phyloP scores from a whole-genome alignment of 306 rosid genomes.

The Benincasa hispida region DNA sequence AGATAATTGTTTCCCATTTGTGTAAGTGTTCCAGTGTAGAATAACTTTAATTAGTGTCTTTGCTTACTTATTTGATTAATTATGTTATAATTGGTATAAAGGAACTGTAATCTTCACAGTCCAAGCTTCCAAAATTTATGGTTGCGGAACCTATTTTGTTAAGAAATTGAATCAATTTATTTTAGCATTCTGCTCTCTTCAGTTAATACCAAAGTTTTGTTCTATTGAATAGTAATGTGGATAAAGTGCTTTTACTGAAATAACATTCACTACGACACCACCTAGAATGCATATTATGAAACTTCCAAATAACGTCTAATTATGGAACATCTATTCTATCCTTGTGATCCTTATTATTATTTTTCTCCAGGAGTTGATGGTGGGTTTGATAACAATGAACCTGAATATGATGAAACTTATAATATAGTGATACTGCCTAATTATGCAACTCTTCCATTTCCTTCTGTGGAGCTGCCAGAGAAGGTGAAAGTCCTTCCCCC shows the following conservation, averaged over 20 bases:
- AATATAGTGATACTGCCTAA: conserved; percentile 62
- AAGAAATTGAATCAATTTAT: neutral
- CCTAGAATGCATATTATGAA: neutral
- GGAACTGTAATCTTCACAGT: neutral
- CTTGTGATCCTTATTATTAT: conserved; percentile 9
- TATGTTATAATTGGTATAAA: neutral
- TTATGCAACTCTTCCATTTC: conserved; percentile 74
- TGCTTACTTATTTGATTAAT: neutral
- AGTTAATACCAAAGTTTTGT: neutral
- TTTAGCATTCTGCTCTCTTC: neutral
- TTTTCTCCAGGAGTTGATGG: conserved; percentile 61
- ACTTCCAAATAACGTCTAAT: neutral
- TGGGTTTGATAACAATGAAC: conserved; percentile 78
- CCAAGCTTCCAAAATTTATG: neutral
- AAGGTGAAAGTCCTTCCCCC: conserved; percentile 39
- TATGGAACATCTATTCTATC: neutral
- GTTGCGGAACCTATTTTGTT: neutral
- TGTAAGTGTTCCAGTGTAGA: neutral
- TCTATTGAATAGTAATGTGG: neutral
- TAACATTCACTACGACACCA: neutral
- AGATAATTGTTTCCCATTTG: neutral
- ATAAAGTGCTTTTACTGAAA: neutral
- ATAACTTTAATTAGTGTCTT: neutral
- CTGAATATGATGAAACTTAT: conserved; percentile 58
- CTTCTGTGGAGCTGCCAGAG: conserved; percentile 95